A percentile compares a stretch with the other conserved stretches of the same genome.
Evolutionary conservation across 2,329 filamentous ascomycete species (phyloP).

Genomic region (Pyrenophora teres): DNA sequence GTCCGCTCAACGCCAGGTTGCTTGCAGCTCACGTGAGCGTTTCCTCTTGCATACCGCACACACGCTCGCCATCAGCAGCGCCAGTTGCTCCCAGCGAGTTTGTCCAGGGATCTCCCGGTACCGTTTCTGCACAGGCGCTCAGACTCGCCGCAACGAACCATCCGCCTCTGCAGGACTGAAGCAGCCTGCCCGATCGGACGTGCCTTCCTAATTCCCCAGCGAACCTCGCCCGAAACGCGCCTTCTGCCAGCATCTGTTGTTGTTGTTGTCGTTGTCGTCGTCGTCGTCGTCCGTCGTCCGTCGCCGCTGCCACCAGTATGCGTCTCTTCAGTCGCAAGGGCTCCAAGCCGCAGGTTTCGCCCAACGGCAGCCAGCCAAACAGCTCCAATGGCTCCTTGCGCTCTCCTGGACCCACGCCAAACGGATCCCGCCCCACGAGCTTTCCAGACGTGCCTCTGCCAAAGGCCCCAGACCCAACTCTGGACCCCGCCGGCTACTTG

Average conservation of each 20-base stretch:
- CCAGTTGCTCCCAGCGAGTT: conserved; percentile 19
- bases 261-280: no score
- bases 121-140: conserved; percentile 27
- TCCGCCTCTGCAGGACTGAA: not conserved
- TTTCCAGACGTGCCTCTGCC: conserved; percentile 81
- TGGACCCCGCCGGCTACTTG: conserved; percentile 89
- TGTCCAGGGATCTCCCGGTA: conserved; percentile 26
- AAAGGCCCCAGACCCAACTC: conserved; percentile 80
- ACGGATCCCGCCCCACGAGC: conserved; percentile 47
- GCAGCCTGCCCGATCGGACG: conserved; percentile 9
- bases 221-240: conserved; percentile 4
- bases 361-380: conserved; percentile 46
- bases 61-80: not conserved
- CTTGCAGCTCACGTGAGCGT: conserved; percentile 5
- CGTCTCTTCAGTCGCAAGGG: conserved; percentile 59
- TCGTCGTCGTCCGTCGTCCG: not conserved
- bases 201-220: conserved; percentile 10
- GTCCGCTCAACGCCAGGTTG: not conserved
- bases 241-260: conserved; percentile 7
- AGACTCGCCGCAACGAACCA: not conserved
- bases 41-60: conserved; percentile 15
- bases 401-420: conserved; percentile 53
- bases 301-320: conserved; percentile 46
- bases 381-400: conserved; percentile 56
- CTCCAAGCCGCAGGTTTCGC: conserved; percentile 48